A percentile compares a stretch with the other conserved stretches of the same genome.
phyloP scores from a whole-genome alignment of 2,329 filamentous ascomycete genomes.

The Aureobasidium sp. region DNA sequence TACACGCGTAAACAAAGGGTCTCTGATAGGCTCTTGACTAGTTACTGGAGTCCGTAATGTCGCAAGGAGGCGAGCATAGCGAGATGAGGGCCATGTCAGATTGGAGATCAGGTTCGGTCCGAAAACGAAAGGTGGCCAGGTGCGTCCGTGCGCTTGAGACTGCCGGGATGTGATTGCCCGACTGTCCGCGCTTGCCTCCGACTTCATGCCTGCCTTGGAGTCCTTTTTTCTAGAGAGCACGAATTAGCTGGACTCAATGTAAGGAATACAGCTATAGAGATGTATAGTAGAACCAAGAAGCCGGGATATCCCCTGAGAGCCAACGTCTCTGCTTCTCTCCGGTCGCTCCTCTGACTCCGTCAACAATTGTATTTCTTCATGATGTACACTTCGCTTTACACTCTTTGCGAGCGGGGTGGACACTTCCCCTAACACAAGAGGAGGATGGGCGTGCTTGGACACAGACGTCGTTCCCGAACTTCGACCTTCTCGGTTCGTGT shows the following conservation, averaged over 20 bases:
- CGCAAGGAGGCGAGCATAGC: background rate
- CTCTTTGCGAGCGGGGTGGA: no score
- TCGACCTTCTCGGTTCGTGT: background rate
- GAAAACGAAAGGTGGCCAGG: background rate
- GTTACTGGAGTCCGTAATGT: background rate
- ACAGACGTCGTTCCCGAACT: background rate
- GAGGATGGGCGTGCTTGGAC: background rate
- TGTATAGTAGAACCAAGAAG: no score
- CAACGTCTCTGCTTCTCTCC: no score
- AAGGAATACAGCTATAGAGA: no score
- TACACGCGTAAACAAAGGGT: background rate
- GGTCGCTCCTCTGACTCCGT: no score
- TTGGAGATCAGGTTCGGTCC: background rate
- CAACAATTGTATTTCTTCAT: no score
- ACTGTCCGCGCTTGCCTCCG: background rate
- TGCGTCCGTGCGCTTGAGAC: background rate
- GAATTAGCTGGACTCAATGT: background rate
- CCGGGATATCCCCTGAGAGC: no score
- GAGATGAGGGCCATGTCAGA: slow-evolving; percentile 2
- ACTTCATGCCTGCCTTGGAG: background rate
- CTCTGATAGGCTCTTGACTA: background rate
- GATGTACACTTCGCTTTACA: no score
- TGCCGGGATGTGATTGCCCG: background rate
- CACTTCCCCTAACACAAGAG: no score
- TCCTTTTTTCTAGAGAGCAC: background rate